Base-by-base conservation (phyloP, 108 stramenopile genomes). In the Mayamaea pseudoterrestris region DNA sequence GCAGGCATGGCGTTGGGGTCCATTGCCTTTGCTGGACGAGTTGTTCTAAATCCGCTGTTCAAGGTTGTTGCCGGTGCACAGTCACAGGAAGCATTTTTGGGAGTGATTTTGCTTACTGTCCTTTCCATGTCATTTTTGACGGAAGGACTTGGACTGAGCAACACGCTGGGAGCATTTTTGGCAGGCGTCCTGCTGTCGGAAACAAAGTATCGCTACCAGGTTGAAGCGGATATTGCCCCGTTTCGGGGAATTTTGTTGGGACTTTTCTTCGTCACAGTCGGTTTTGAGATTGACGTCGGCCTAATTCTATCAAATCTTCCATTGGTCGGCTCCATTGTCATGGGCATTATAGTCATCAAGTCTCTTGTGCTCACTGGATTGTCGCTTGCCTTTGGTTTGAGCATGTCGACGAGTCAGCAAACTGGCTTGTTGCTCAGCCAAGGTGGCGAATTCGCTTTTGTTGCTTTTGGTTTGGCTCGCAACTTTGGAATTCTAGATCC, bases 391-490 rank as follows among this genome's bases (percentile, higher is more conserved):
- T 91, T 93, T 60, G 93, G 92, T 25, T 63, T 97, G 54, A 74
- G 74, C 34, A 34, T 68, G 17, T 78, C 86, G 4, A 88, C 78
- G 21, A 80, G 90, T 29, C 69, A 73, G 41, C 86, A 92, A 60
- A 85, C 80, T 22, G 95, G 93, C 3, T 63, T 95, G 30, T 84
- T 97, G 53, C 65, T 94, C 25, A 73, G 74, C 51, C 95, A 94
- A 65, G 95, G 89, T 8, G 95, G 95, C 35, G 95, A 97, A 60
- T 97, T 97, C 66, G 95, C 93, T n/a, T 97, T 97, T 41, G 95
- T 97, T 12, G 92, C 95, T 1, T 93, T 97, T 57, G 93, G 86
- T 14, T 52, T 94, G 48, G 95, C 95, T 3, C 69, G 90, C 37
- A 66, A 77, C 12, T 61, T 93, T 26, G 88, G 83, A 1, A 84